These are phyloP conservation scores for Fusarium anthophilum DNA, from an alignment of 2,329 filamentous ascomycete genomes.

Conservation along the genomic window DNA sequence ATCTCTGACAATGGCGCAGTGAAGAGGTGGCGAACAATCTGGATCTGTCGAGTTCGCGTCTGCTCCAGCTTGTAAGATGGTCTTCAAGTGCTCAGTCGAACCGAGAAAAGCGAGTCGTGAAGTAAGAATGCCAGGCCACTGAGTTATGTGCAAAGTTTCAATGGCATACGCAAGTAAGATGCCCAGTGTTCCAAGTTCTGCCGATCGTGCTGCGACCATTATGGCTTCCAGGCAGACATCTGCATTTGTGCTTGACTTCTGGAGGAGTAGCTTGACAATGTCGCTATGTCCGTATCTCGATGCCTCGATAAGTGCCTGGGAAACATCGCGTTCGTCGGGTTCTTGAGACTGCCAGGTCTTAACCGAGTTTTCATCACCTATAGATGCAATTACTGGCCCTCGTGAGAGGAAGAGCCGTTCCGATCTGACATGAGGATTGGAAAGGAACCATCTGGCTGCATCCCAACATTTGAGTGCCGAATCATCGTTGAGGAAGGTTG, in stretches of 20 bases:
- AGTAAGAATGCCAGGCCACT: background rate
- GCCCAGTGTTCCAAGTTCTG: background rate
- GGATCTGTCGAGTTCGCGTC: background rate
- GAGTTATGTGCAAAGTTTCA: background rate
- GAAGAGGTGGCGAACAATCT: background rate
- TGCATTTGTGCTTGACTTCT: background rate
- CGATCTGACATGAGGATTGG: background rate
- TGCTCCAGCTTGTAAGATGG: background rate
- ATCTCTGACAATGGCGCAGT: background rate
- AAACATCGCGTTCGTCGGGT: background rate
- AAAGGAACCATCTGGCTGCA: background rate
- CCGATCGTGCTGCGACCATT: background rate
- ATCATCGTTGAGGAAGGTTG: background rate
- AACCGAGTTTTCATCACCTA: fast-evolving
- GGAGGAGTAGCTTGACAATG: background rate
- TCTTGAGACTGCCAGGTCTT: background rate
- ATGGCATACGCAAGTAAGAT: background rate
- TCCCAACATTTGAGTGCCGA: background rate
- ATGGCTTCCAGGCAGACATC: background rate
- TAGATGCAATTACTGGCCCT: background rate
- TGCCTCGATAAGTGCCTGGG: background rate
- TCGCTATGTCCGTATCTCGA: background rate
- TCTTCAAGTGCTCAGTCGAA: background rate
- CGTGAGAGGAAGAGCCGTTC: background rate
- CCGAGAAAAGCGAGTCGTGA: fast-evolving